Percentiles rank a stretch among this genome's conserved stretches.
Conservation (phyloP, 768 basidiomycete species). For the Favolaschia claudopus region DNA sequence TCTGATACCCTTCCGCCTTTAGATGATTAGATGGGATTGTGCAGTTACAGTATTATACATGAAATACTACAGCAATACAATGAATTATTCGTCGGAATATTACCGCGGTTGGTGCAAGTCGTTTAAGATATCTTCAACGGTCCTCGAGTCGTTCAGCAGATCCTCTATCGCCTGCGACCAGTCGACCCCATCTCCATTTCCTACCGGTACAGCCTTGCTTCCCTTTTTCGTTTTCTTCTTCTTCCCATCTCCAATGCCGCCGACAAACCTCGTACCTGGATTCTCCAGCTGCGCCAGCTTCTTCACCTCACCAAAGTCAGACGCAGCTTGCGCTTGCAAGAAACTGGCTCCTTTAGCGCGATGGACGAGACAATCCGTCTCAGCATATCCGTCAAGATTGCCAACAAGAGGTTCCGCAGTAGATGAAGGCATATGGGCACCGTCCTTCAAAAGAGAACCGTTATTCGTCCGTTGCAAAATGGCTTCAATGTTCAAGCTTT, state of each 20-base stretch:
- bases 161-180: slow-evolving; percentile 51
- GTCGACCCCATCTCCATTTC: slow-evolving; percentile 51
- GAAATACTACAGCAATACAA: slow-evolving; percentile 6
- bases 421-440: slow-evolving; percentile 57
- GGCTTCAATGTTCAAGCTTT: slow-evolving; percentile 76
- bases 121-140: slow-evolving; percentile 20
- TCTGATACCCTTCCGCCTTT: slow-evolving; percentile 19
- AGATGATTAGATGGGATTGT: slow-evolving; percentile 16
- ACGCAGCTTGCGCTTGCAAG: slow-evolving; percentile 79
- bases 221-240: slow-evolving; percentile 29
- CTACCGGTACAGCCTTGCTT: slow-evolving; percentile 43
- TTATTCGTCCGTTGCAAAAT: slow-evolving; percentile 74
- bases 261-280: slow-evolving; percentile 51
- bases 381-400: slow-evolving; percentile 57
- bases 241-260: slow-evolving; percentile 35
- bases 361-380: slow-evolving; percentile 70
- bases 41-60: slow-evolving; percentile 15
- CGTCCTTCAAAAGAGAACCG: slow-evolving; percentile 70
- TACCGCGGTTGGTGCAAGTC: slow-evolving; percentile 16
- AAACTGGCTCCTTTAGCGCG: slow-evolving; percentile 70
- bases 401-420: slow-evolving; percentile 34
- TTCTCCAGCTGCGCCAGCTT: slow-evolving; percentile 64
- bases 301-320: slow-evolving; percentile 75
- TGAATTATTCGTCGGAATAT: no score
- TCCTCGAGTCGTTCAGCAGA: slow-evolving; percentile 31